These are phyloP conservation scores for Venturia effusa DNA, from an alignment of 2,329 filamentous ascomycete genomes.

Conservation along the genomic window DNA sequence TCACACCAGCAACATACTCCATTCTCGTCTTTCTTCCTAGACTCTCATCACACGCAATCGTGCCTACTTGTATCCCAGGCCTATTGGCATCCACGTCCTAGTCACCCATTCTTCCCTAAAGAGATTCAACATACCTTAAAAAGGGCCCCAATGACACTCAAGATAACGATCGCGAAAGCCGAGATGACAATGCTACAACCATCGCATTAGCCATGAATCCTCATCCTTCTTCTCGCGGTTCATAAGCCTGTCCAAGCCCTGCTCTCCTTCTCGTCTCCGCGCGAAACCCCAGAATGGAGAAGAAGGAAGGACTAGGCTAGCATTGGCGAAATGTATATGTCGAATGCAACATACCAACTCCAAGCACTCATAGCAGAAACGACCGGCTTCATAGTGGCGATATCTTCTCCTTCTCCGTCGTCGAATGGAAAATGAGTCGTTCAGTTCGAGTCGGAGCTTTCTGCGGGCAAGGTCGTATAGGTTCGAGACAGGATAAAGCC, in stretches of 20 bases:
- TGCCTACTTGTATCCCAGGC: no score
- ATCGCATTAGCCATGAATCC: slow-evolving; percentile 35
- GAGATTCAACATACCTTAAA: slow-evolving; percentile 48
- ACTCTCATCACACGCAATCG: background rate
- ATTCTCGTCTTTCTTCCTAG: background rate
- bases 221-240: slow-evolving; percentile 27
- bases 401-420: background rate
- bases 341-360: slow-evolving; percentile 61
- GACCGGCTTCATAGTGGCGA: slow-evolving; percentile 76
- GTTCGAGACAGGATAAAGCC: background rate
- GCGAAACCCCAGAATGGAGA: background rate
- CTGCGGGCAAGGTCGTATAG: background rate
- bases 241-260: no score
- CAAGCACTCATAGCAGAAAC: slow-evolving; percentile 87
- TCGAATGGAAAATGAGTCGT: background rate
- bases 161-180: slow-evolving; percentile 53
- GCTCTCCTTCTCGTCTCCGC: background rate
- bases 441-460: no score
- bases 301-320: background rate
- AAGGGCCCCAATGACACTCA: slow-evolving; percentile 56
- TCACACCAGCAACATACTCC: background rate
- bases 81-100: background rate
- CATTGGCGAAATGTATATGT: no score
- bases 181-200: slow-evolving; percentile 56
- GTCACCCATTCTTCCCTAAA: background rate